Base-by-base conservation (phyloP, 2,329 filamentous ascomycete species). In the Acarospora socialis region DNA sequence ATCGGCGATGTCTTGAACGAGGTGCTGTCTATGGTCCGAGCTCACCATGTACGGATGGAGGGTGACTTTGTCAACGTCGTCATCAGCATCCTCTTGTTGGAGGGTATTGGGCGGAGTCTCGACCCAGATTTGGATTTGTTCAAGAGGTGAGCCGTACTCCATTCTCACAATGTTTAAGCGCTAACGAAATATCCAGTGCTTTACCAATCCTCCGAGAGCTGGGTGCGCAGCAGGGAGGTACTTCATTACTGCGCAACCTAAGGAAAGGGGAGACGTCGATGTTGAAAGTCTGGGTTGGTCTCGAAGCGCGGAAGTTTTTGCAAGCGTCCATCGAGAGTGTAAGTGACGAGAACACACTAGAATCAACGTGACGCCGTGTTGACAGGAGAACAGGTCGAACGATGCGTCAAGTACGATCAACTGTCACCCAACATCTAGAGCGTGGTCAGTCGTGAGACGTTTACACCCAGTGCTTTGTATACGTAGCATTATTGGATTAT, bases 21-120 rank as follows among this genome's bases (percentile, higher is more conserved):
- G 45, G 90, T 95, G 0, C 63, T 98, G 26, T 68, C 68, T 37
- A 94, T 98, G 84, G 90, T 98, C 18, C 73, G 90, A 34, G 63
- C 66, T 7, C 90, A 98, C 52, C 90, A 98, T 50, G 90, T 98
- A 3, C 70, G 90, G 6, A 69, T 98, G 30, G 90, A 98, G 55
- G 90, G 90, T 6, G 90, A 98, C 53, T 98, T 95, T 51, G 84
- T 98, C 51, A 98, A 98, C 50, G 90, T 98, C 4, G 87, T 98
- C 18, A 78, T 98, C 36, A 92, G 83, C 37, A 94, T 95, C 32
- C 61, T 98, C 20, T 66, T 98, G 2, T 66, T 98, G 2, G 90
- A 98, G 53, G 90, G 90, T 5, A 98, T 95, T 47, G 90, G 90
- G 0, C 70, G 90, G 39, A 82, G 68, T 37, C 59, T 98, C 10